Base-by-base conservation (phyloP, 768 basidiomycete genomes). In the Boletus subcaerulescens region DNA sequence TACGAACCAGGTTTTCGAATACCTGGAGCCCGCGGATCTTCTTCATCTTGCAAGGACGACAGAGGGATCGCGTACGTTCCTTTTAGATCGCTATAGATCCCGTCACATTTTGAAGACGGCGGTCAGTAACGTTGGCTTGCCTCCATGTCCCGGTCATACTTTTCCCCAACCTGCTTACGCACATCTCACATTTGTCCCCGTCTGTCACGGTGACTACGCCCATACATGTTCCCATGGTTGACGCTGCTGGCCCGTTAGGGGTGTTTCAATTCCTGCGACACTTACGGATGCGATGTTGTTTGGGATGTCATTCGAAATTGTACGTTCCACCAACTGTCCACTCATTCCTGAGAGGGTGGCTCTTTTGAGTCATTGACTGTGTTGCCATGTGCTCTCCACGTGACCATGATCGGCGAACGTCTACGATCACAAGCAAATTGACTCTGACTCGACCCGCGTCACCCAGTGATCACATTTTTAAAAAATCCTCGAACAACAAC, bases 371-470 rank as follows among this genome's bases (percentile, higher is more conserved):
- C 33, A 14, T 12, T 6, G 5, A 35, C 33, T 35, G 13, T n/a
- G n/a, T n/a, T n/a, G n/a, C n/a, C n/a, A n/a, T n/a, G n/a, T n/a
- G n/a, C n/a, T n/a, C n/a, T 41, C 44, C 59, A 60, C 59, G 59
- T 60, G 59, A 60, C 35, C 13, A 5, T n/a, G 29, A 57, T 45
- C 29, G 7, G 17, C n/a, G 35, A 43, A 42, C 33, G 20, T 43
- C 14, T 32, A 15, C 18, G 22, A 41, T 41, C 39, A 18, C 13
- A 20, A 12, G 15, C 14, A 36, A 35, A 36, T 7, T 15, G 38
- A 15, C 38, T 7, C 38, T 39, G 38, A 41, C 17, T 10, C 22
- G 20, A 35, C 14, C 40, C 48, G 48, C 33, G 26, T 26, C 9
- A 2, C 20, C 7, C 10, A 5, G 11, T 3, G 15, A 20, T 14